Base-by-base conservation (phyloP, 2,329 filamentous ascomycete genomes). In the Claviceps paspali region DNA sequence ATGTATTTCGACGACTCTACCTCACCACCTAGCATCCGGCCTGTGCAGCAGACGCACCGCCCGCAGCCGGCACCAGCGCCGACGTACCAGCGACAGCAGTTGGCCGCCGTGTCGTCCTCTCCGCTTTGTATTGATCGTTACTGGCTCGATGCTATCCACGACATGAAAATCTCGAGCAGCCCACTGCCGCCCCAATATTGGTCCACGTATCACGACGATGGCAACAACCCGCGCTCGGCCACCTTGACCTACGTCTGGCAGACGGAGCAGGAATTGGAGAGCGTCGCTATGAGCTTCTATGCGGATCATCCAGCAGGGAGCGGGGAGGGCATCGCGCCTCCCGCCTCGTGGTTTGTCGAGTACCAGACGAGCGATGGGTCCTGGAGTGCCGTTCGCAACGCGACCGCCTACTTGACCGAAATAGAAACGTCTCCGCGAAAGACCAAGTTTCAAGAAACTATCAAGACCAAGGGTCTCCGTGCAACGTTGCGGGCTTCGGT, bases 71-170 rank as follows among this genome's bases (percentile, higher is more conserved):
- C 33, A 5, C 10, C 24, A 9, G 5, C 3, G 2, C 17, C 33
- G 15, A 35, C 33, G 7, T 18, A 35, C 10, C 3, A 28, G 24
- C 22, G 33, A 28, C 33, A 35, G 18, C 24, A 35, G 17, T 18
- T 21, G 5, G 33, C 33, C 10, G 8, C 14, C 8, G 33, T 17
- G 12, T 35, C 24, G 7, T 35, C 33, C 7, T 26, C 12, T 10
- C 33, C 33, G 8, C 15, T 2, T 6, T 35, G 33, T 7, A 18
- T 19, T 10, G 24, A 19, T 21, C 24, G 17, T 9, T 35, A 35
- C 33, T 35, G 33, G 33, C 19, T 35, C n/a, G 33, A 35, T 19
- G 33, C 33, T 12, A 21, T 35, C 6, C 33, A 35, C 33, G 33
- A 35, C 33, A 23, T 19, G 8, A 21, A 28, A 10, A 21, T 35